These are phyloP conservation scores for Cyclotella kingstonii DNA, from an alignment of 108 stramenopile species.

Conservation along the genomic window DNA sequence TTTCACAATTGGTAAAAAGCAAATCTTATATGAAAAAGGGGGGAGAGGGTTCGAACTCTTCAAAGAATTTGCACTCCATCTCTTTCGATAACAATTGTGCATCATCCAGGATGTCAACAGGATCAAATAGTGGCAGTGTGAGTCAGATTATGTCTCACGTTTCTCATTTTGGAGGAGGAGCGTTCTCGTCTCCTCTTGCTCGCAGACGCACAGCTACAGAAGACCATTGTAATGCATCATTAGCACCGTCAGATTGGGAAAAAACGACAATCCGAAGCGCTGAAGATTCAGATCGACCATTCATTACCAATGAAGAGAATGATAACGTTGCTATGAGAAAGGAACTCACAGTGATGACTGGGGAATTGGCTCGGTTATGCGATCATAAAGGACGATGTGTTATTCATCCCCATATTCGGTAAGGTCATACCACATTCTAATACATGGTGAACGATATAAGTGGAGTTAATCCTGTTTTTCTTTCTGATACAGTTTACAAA, in stretches of 20 bases:
- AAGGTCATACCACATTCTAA: neutral
- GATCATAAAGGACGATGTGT: slow-evolving; percentile 31
- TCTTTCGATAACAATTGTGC: too few species aligned
- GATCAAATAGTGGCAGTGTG: too few species aligned
- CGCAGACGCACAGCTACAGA: slow-evolving; percentile 1
- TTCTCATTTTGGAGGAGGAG: slow-evolving; percentile 3
- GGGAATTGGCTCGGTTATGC: slow-evolving; percentile 28
- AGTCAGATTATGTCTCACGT: slow-evolving; percentile 3
- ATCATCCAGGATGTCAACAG: neutral
- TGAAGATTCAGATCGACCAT: neutral
- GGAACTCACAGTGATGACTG: slow-evolving; percentile 9
- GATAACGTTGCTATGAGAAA: slow-evolving; percentile 11
- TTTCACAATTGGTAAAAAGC: slow-evolving; percentile 6
- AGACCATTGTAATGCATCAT: slow-evolving; percentile 4
- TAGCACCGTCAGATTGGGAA: slow-evolving; percentile 9
- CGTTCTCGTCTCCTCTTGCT: neutral
- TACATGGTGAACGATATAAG: neutral
- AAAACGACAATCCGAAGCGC: slow-evolving; percentile 4
- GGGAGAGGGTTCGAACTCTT: neutral
- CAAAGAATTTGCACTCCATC: too few species aligned
- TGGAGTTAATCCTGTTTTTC: neutral
- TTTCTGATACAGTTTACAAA: slow-evolving; percentile 4
- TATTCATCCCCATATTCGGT: slow-evolving; percentile 41
- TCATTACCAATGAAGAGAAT: slow-evolving; percentile 4
- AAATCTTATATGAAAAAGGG: too few species aligned